Percentiles rank a stretch among this genome's conserved stretches.
These are phyloP conservation scores for Gentiana macrophylla DNA, from an alignment of 257 asterid genomes.

Conservation along the genomic window DNA sequence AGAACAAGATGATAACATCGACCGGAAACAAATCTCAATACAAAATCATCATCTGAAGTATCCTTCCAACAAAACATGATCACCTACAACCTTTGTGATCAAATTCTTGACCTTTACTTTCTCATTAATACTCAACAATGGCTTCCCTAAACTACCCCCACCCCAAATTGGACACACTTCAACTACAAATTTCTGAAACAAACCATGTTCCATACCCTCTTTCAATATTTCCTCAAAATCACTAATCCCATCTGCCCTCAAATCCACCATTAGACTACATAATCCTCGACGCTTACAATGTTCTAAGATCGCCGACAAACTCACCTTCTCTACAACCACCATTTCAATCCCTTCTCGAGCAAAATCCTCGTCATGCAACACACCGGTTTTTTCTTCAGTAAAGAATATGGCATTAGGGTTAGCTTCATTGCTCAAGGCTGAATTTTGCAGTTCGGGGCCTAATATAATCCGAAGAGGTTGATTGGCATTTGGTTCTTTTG, in stretches of 20 bases:
- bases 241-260: constrained; percentile 21
- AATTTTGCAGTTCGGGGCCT: constrained; percentile 23
- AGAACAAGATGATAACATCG: no score
- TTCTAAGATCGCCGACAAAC: constrained; percentile 51
- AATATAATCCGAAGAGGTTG: constrained; percentile 61
- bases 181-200: constrained; percentile 70
- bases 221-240: constrained; percentile 49
- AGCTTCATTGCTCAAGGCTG: constrained; percentile 12
- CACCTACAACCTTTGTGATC: constrained; percentile 38
- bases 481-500: constrained; percentile 74
- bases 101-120: constrained; percentile 34
- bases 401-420: constrained; percentile 34
- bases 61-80: constrained; percentile 59
- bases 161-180: constrained; percentile 52
- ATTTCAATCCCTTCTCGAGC: constrained; percentile 34
- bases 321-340: constrained; percentile 28
- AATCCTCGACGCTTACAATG: constrained; percentile 57
- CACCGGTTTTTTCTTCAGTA: constrained; percentile 22
- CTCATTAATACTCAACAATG: constrained; percentile 14
- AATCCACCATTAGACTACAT: constrained; percentile 63
- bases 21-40: no score
- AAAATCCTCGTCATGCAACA: constrained; percentile 14
- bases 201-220: constrained; percentile 48
- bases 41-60: constrained; percentile 31
- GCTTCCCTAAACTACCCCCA: constrained; percentile 25